Evolutionary conservation across 331 rosid species (phyloP).

Genomic region (Ulmus americana): DNA sequence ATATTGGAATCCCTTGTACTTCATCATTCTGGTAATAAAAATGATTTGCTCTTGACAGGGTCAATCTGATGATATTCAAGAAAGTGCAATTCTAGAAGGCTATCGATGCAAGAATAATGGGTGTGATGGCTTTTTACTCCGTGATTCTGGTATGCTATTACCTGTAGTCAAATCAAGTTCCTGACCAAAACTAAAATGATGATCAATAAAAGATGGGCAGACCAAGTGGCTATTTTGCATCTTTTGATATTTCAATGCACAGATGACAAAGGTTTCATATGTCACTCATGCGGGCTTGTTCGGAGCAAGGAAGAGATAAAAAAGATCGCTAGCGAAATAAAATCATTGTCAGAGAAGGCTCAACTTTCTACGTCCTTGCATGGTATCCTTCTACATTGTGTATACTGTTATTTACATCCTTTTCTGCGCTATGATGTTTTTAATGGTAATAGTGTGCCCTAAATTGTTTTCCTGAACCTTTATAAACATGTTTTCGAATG

Average conservation of each 20-base stretch:
- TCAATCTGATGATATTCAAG: slow-evolving; percentile 54
- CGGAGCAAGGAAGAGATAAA: slow-evolving; percentile 65
- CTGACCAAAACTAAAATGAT: background rate
- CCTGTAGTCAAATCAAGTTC: slow-evolving; percentile 1
- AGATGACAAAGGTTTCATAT: slow-evolving; percentile 62
- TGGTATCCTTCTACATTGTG: slow-evolving; percentile 55
- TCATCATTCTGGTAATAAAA: slow-evolving; percentile 22
- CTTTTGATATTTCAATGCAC: slow-evolving; percentile 24
- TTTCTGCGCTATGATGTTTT: slow-evolving; percentile 7
- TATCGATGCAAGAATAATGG: slow-evolving; percentile 60
- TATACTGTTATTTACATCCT: slow-evolving; percentile 13
- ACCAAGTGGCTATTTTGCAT: background rate
- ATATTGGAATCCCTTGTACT: background rate
- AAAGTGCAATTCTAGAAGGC: slow-evolving; percentile 82
- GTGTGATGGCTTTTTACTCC: slow-evolving; percentile 77
- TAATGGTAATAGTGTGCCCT: background rate
- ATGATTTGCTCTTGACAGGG: slow-evolving; percentile 53
- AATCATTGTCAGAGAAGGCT: slow-evolving; percentile 51
- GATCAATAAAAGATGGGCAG: background rate
- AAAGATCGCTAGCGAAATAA: slow-evolving; percentile 50
- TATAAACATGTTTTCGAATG: background rate
- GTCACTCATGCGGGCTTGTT: slow-evolving; percentile 67
- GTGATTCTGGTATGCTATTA: slow-evolving; percentile 51
- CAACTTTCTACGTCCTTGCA: slow-evolving; percentile 25
- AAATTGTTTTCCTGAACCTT: background rate